These are phyloP conservation scores for Trichoderma aggressivum DNA, from an alignment of 2,329 filamentous ascomycete species.

Conservation along the genomic window DNA sequence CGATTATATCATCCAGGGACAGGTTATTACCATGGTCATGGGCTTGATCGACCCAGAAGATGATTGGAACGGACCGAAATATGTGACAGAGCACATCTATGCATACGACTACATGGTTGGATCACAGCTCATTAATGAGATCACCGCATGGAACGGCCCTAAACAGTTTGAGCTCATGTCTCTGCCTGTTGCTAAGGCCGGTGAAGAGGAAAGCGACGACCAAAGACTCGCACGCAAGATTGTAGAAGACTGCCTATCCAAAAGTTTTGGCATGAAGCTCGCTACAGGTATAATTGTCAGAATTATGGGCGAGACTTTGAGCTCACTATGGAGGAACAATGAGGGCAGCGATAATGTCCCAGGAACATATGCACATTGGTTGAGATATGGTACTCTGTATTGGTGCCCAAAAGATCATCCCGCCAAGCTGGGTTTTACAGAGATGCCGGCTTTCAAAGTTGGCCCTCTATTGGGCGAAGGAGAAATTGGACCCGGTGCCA, in stretches of 20 bases:
- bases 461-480: conserved; percentile 28
- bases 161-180: conserved; percentile 50
- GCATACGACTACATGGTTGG: conserved; percentile 49
- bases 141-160: conserved; percentile 49
- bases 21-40: conserved; percentile 50
- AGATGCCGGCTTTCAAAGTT: conserved; percentile 38
- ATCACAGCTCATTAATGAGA: conserved; percentile 50
- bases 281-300: conserved; percentile 52
- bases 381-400: conserved; percentile 47
- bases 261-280: conserved; percentile 54
- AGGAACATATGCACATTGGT: conserved; percentile 54
- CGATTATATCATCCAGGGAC: conserved; percentile 57
- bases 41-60: conserved; percentile 48
- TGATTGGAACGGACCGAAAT: conserved; percentile 53
- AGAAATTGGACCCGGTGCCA: not conserved
- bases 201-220: conserved; percentile 35
- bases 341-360: conserved; percentile 45
- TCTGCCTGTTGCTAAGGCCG: conserved; percentile 31
- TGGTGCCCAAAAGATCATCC: conserved; percentile 45
- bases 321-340: conserved; percentile 51
- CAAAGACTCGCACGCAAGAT: conserved; percentile 49
- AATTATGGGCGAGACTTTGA: conserved; percentile 48
- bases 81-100: conserved; percentile 47
- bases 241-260: conserved; percentile 47
- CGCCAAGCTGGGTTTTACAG: conserved; percentile 31